A percentile compares a stretch with the other conserved stretches of the same genome.
phyloP scores from a whole-genome alignment of 352 stramenopile species.

The Phytophthora aleatoria region DNA sequence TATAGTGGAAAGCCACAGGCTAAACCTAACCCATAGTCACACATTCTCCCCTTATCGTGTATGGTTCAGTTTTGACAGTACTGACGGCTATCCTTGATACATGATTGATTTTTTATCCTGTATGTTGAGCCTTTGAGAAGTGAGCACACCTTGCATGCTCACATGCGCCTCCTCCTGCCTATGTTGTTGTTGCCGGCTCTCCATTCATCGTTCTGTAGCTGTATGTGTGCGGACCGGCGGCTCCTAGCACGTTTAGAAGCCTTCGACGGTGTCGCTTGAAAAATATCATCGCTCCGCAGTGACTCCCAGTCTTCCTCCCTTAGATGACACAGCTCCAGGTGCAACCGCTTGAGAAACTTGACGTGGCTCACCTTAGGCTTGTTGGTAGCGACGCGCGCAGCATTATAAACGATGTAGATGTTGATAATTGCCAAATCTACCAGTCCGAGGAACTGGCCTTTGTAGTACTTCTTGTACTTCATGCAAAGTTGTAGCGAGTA shows the following conservation, averaged over 20 bases:
- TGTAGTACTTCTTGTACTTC: not conserved
- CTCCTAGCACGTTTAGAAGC: not conserved
- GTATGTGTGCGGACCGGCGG: no score
- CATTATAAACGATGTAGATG: not conserved
- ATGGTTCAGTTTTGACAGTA: no score
- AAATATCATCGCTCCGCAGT: not conserved
- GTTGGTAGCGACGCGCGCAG: not conserved
- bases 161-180: not conserved
- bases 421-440: not conserved
- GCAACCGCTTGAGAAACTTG: not conserved
- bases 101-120: no score
- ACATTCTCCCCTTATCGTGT: no score
- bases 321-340: not conserved
- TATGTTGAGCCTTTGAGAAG: not conserved
- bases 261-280: constrained; percentile 2
- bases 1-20: no score
- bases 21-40: no score
- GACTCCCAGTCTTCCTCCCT: not conserved
- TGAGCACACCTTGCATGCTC: not conserved
- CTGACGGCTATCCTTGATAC: no score
- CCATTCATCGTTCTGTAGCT: not conserved
- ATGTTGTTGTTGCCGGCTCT: not conserved
- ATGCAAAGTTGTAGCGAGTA: not conserved
- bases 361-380: not conserved
- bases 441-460: not conserved